phyloP scores from a whole-genome alignment of 306 rosid species.

The Sicyos edulis region DNA sequence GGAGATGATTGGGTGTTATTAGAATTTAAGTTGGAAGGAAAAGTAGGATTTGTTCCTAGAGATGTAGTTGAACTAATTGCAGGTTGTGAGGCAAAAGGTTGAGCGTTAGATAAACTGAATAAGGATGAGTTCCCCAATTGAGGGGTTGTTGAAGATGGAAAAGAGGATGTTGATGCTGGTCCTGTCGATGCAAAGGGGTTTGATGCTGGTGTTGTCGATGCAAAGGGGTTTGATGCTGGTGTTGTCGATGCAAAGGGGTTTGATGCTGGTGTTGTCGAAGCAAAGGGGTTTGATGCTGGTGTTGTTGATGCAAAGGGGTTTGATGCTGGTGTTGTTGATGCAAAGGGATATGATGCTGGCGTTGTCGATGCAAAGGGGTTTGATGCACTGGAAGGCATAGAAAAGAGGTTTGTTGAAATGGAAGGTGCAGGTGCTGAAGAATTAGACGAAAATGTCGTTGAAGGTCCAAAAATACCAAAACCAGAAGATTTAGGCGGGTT shows the following conservation, averaged over 20 bases:
- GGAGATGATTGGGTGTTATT: slow-evolving; percentile 47
- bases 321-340: no score
- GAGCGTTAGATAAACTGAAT: slow-evolving; percentile 31
- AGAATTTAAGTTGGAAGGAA: slow-evolving; percentile 43
- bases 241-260: slow-evolving; percentile 36
- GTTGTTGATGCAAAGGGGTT: slow-evolving; percentile 36
- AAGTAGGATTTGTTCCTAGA: slow-evolving; percentile 42
- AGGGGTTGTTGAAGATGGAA: slow-evolving; percentile 39
- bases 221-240: slow-evolving; percentile 34
- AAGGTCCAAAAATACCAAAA: slow-evolving; percentile 49
- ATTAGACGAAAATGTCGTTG: slow-evolving; percentile 46
- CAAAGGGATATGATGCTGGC: no score
- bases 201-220: slow-evolving; percentile 22
- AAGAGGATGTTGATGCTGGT: slow-evolving; percentile 30
- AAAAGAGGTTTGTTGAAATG: slow-evolving; percentile 28
- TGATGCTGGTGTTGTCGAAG: no score
- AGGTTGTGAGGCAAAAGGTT: slow-evolving; percentile 28
- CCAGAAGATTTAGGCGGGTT: slow-evolving; percentile 50
- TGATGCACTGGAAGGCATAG: no score
- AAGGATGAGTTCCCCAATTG: slow-evolving; percentile 47
- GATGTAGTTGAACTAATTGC: slow-evolving; percentile 44
- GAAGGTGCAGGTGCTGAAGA: slow-evolving; percentile 51
- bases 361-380: slow-evolving; percentile 36
- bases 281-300: slow-evolving; percentile 24
- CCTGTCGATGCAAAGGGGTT: slow-evolving; percentile 36